A percentile compares a stretch with the other conserved stretches of the same genome.
Conservation (phyloP, 2,329 filamentous ascomycete genomes). For the Colletotrichum costaricense region DNA sequence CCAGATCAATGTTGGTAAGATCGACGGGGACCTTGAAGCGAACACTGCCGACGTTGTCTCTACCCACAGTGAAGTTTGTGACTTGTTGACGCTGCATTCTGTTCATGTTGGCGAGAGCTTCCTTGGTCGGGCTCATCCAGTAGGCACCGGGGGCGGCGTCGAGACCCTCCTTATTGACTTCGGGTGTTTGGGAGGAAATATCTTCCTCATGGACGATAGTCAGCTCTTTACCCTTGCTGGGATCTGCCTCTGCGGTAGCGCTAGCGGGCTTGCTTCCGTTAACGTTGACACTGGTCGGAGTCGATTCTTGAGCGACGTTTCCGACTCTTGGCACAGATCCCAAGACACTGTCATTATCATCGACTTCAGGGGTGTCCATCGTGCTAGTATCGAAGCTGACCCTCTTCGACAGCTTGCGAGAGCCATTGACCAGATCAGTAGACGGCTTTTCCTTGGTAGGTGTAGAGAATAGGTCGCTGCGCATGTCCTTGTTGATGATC, state of each 20-base stretch:
- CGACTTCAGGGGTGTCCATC: conserved; percentile 46
- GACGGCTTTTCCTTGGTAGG: conserved; percentile 64
- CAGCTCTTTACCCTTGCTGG: conserved; percentile 80
- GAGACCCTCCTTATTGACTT: conserved; percentile 39
- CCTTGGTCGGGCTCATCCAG: conserved; percentile 83
- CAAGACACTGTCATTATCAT: conserved; percentile 12
- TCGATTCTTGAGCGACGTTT: conserved; percentile 4
- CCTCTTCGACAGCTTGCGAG: conserved; percentile 78
- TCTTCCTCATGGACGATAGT: conserved; percentile 82
- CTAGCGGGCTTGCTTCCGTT: conserved; percentile 49
- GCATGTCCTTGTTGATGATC: conserved; percentile 88
- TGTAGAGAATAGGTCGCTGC: conserved; percentile 76
- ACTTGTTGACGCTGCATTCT: conserved; percentile 82
- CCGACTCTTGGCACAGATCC: conserved; percentile 5
- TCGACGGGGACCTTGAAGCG: conserved; percentile 87
- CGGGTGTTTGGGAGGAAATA: conserved; percentile 44
- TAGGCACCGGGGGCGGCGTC: conserved; percentile 78
- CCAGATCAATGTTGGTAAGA: conserved; percentile 80
- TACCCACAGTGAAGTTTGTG: conserved; percentile 82
- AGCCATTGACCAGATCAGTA: conserved; percentile 53
- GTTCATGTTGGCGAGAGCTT: conserved; percentile 83
- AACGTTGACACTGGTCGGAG: conserved; percentile 1
- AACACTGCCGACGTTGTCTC: conserved; percentile 83
- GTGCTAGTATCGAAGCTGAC: conserved; percentile 89
- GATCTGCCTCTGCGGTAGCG: conserved; percentile 69